Percentiles rank a stretch among this genome's conserved stretches.
phyloP scores from a whole-genome alignment of 805 yeast species.

The Jamesozyma gamospora region DNA sequence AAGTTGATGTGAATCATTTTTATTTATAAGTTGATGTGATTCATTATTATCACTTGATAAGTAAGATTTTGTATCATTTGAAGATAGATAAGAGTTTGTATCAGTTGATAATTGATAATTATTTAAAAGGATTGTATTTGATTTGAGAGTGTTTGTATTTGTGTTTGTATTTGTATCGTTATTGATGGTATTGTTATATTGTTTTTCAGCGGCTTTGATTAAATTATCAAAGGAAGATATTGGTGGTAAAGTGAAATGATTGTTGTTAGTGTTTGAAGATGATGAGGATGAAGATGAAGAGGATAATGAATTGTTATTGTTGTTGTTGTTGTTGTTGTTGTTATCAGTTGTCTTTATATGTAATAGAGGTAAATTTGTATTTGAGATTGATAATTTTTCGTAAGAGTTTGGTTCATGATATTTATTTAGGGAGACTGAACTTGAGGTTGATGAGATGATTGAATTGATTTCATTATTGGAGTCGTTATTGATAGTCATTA shows the following conservation, averaged over 20 bases:
- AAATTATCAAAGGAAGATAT: constrained; percentile 26
- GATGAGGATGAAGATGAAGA: neutral
- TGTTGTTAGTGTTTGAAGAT: neutral
- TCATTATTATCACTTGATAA: too few relatives aligned
- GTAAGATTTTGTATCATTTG: neutral
- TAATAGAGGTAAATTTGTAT: too few relatives aligned
- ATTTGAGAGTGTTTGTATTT: neutral
- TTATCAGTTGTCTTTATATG: neutral
- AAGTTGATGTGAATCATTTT: too few relatives aligned
- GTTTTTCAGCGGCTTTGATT: constrained; percentile 22
- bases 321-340: neutral
- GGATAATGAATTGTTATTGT: neutral
- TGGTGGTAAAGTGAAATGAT: constrained; percentile 16
- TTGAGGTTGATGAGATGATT: constrained; percentile 2
- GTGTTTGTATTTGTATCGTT: neutral
- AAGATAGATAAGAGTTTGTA: neutral
- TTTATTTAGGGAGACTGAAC: constrained; percentile 4
- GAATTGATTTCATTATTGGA: constrained; percentile 1
- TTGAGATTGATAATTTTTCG: constrained; percentile 4
- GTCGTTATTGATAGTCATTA: neutral
- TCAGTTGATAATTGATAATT: constrained; percentile 3
- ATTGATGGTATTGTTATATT: constrained; percentile 6
- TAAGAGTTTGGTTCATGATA: constrained; percentile 8
- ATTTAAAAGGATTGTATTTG: neutral
- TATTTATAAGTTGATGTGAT: too few relatives aligned